Conservation (phyloP, 1,284 basidiomycete genomes). For the Filobasidium uniguttulatum region DNA sequence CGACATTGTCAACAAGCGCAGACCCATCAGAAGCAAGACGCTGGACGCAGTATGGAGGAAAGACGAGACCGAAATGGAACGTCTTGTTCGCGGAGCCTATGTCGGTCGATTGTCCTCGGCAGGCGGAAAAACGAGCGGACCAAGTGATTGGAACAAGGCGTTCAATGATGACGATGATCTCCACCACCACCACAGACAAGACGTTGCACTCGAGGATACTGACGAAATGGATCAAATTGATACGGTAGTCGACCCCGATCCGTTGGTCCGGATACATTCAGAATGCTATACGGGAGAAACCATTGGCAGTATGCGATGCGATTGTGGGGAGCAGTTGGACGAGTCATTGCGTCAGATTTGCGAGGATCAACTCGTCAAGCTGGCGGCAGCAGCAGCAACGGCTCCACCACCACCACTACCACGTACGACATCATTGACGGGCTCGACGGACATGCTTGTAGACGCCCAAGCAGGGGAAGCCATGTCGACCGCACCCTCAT, state of each 20-base stretch:
- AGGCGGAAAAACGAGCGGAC: slow-evolving; percentile 22
- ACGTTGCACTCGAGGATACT: slow-evolving; percentile 2
- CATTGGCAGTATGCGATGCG: slow-evolving; percentile 94
- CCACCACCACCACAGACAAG: too few relatives aligned
- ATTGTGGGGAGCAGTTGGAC: slow-evolving; percentile 96
- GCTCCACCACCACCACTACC: too few relatives aligned
- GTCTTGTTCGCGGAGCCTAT: slow-evolving; percentile 87
- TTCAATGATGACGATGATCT: slow-evolving; percentile 5
- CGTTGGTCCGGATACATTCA: slow-evolving; percentile 89
- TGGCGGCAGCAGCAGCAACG: too few relatives aligned
- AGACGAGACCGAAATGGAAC: slow-evolving; percentile 82
- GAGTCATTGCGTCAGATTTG: slow-evolving; percentile 89
- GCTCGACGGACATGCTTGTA: too few relatives aligned
- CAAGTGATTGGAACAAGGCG: slow-evolving; percentile 11
- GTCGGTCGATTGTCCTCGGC: slow-evolving; percentile 53
- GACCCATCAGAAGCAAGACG: slow-evolving; percentile 59
- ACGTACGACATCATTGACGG: too few relatives aligned
- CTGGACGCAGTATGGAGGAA: slow-evolving; percentile 78
- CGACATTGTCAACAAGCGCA: slow-evolving; percentile 13
- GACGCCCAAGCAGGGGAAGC: too few relatives aligned
- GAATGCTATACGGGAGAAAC: slow-evolving; percentile 99
- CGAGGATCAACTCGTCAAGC: slow-evolving; percentile 41
- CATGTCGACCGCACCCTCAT: too few relatives aligned
- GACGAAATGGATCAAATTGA: slow-evolving; percentile 10
- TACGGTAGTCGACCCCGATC: slow-evolving; percentile 39